Evolutionary conservation across 768 basidiomycete species (phyloP), one percentile per base, ranked within the genome.

Genomic region (Leccinum fibrillosum): DNA sequence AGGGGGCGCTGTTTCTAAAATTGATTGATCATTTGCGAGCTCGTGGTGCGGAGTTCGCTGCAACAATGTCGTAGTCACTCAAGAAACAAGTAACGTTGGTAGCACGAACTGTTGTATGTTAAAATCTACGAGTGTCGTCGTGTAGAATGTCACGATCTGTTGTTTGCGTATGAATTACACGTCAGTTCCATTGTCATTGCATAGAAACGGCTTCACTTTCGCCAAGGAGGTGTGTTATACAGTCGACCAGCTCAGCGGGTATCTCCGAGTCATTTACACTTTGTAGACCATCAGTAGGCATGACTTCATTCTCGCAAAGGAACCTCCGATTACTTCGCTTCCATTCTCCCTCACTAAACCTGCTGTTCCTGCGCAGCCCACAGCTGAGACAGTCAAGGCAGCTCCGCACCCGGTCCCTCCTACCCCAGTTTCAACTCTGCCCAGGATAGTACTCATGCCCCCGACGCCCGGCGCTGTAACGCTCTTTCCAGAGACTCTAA

Each of bases 331-430:
- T 53, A 49, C 76, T 28, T 75, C 81, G 8, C 74, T 89, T 54
- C 89, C 87, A 10, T 89, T 88, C 69, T 88, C 86, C 9, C 75
- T 89, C 53, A 71, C 74, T n/a, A 78, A 76, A 63, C 61, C 78
- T 32, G 58, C 66, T 39, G 37, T 39, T 28, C 15, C 49, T 2
- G 37, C n/a, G 13, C 55, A 55, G 0, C 49, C 53, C 17, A 49
- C 54, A 12, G 61, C 65, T 1, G 64, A 67, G 49, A 54, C 55
- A 23, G 52, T 59, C 10, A 62, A 62, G 54, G 47, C 62, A 9
- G 26, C 66, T 28, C 51, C 70, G 21, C 26, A 56, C 5, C 21
- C 66, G 11, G 52, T 61, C 17, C 39, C 66, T 39, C 34, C 56
- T n/a, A 32, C 54, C 1, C 53, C 65, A 5, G 58, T 52, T 53